Conservation (phyloP, 176 grass and related monocot species). For the Tillandsia fasciculata region DNA sequence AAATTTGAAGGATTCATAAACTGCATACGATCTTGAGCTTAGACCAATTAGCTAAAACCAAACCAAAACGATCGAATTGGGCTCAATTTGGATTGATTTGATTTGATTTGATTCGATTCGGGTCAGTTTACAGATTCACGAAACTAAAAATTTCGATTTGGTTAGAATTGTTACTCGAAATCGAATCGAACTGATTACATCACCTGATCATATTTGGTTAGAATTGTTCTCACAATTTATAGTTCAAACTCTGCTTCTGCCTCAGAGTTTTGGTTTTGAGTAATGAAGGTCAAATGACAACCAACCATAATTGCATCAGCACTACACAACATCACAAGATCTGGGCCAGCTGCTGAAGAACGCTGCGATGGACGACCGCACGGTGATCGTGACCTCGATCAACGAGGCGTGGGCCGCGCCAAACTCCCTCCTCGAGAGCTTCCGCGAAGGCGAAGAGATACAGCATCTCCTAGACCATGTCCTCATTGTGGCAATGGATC, state of each 20-base stretch:
- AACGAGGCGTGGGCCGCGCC: constrained; percentile 71
- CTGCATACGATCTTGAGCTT: no score
- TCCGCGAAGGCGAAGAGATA: constrained; percentile 44
- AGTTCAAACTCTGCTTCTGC: background rate
- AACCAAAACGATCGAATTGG: no score
- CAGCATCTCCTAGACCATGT: constrained; percentile 64
- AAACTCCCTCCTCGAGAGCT: constrained; percentile 82
- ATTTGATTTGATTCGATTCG: no score
- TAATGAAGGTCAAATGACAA: no score
- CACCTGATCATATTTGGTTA: background rate
- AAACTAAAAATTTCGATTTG: no score
- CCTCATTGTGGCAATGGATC: constrained; percentile 84
- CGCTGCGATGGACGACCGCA: constrained; percentile 57
- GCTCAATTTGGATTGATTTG: no score
- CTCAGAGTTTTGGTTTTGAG: background rate
- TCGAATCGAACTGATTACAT: no score
- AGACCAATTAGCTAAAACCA: no score
- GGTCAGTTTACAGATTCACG: no score
- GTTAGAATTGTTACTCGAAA: no score
- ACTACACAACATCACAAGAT: constrained; percentile 9
- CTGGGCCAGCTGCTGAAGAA: constrained; percentile 51
- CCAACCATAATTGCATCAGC: background rate
- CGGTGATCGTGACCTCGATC: constrained; percentile 88
- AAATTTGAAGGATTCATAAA: no score
- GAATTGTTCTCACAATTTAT: background rate